Evolutionary conservation across 768 basidiomycete genomes (phyloP).

Genomic region (Trametes elegans): DNA sequence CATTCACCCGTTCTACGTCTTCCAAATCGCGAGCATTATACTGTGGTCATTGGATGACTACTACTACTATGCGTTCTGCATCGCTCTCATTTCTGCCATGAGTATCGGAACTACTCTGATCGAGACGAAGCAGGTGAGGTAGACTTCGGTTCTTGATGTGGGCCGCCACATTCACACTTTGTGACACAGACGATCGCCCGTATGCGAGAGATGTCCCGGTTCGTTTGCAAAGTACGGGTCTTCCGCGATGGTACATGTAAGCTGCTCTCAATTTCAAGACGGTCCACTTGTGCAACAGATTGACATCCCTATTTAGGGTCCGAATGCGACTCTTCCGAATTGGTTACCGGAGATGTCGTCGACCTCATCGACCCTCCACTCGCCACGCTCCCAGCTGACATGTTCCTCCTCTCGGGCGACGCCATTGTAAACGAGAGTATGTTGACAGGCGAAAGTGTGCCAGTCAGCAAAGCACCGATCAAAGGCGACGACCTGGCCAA

Average conservation of each 20-base stretch:
- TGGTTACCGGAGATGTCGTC: slow-evolving; percentile 92
- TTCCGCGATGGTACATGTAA: slow-evolving; percentile 71
- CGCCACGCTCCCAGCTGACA: slow-evolving; percentile 80
- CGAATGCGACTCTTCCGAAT: slow-evolving; percentile 65
- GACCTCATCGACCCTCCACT: slow-evolving; percentile 81
- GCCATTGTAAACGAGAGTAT: slow-evolving; percentile 99
- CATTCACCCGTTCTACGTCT: slow-evolving; percentile 97
- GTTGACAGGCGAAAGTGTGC: slow-evolving; percentile 98
- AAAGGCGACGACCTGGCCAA: slow-evolving; percentile 72
- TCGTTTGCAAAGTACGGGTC: slow-evolving; percentile 74
- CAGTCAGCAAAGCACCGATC: slow-evolving; percentile 86
- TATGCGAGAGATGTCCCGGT: slow-evolving; percentile 96
- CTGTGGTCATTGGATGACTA: slow-evolving; percentile 96
- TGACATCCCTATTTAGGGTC: slow-evolving; percentile 47
- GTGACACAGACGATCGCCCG: slow-evolving; percentile 85
- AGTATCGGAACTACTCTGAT: slow-evolving; percentile 85
- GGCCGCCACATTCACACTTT: too few species aligned
- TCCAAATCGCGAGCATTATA: slow-evolving; percentile 93
- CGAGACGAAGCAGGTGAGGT: slow-evolving; percentile 87
- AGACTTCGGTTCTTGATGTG: neutral
- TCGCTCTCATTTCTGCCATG: slow-evolving; percentile 82
- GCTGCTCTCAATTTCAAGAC: slow-evolving; percentile 31
- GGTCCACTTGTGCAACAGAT: neutral
- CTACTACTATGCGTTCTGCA: slow-evolving; percentile 97
- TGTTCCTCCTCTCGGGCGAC: slow-evolving; percentile 91